Evolutionary conservation across 371 early-diverging fungal species (phyloP).

Genomic region (Fennellomyces sp.): DNA sequence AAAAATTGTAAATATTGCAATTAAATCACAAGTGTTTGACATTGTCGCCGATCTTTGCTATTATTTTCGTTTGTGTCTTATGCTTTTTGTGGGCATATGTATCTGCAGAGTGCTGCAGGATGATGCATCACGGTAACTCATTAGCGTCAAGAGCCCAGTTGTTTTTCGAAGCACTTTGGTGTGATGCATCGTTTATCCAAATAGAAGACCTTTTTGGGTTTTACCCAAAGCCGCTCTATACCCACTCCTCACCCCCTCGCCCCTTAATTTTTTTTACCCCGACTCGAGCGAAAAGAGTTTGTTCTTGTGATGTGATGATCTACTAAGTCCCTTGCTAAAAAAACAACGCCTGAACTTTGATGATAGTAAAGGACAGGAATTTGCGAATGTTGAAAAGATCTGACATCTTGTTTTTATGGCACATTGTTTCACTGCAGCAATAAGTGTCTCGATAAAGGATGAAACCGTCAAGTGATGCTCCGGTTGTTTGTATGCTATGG

Average conservation of each 20-base stretch:
- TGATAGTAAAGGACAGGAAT: not conserved
- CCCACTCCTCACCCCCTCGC: not conserved
- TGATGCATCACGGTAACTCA: constrained; percentile 1
- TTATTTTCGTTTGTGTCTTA: not conserved
- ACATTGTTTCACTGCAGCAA: constrained; percentile 16
- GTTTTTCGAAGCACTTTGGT: constrained; percentile 15
- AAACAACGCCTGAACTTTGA: not conserved
- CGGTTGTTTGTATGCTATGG: not conserved
- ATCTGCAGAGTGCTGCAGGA: constrained; percentile 14
- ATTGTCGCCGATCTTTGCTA: constrained; percentile 1
- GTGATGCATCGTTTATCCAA: constrained; percentile 3
- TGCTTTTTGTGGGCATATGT: not conserved
- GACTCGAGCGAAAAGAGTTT: not conserved
- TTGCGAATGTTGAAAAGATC: not conserved
- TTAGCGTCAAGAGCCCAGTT: constrained; percentile 1
- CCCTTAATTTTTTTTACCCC: constrained; percentile 9
- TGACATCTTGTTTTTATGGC: not conserved
- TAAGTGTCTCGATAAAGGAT: not conserved
- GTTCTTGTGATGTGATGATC: not conserved
- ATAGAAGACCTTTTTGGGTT: not conserved
- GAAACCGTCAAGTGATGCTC: constrained; percentile 12
- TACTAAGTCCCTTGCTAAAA: not conserved
- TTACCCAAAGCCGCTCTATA: not conserved
- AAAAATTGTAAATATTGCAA: not conserved
- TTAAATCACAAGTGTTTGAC: not conserved